phyloP scores from a whole-genome alignment of 2,329 filamentous ascomycete genomes.

The Cylindrodendrum hubeiense region DNA sequence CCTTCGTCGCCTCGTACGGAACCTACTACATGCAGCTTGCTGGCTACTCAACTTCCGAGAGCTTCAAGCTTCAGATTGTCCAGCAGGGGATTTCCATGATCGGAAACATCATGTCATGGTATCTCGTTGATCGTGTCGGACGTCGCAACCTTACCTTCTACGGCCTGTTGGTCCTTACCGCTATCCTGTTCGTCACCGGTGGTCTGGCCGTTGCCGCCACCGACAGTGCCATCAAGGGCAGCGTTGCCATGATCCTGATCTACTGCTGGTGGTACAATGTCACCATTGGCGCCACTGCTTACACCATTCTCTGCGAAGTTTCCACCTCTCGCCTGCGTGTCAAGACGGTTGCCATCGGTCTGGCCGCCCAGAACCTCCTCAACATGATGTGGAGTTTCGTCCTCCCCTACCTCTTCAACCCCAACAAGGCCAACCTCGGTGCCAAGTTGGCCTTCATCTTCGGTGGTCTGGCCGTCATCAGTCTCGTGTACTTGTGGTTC shows the following conservation, averaged over 20 bases:
- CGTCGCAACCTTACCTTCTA: conserved; percentile 52
- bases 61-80: conserved; percentile 54
- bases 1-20: conserved; percentile 52
- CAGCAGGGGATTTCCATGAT: conserved; percentile 54
- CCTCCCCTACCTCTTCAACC: conserved; percentile 33
- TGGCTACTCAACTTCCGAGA: conserved; percentile 51
- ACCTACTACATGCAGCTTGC: conserved; percentile 59
- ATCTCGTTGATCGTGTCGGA: conserved; percentile 52
- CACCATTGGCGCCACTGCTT: conserved; percentile 55
- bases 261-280: conserved; percentile 55
- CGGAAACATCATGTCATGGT: conserved; percentile 56
- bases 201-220: conserved; percentile 47
- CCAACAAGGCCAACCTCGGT: conserved; percentile 30
- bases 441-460: conserved; percentile 34
- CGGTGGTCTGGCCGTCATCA: conserved; percentile 25
- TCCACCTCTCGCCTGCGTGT: conserved; percentile 53
- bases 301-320: conserved; percentile 53
- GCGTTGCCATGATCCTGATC: conserved; percentile 52
- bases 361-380: conserved; percentile 24
- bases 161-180: conserved; percentile 47
- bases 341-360: conserved; percentile 50
- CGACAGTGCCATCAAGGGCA: conserved; percentile 38
- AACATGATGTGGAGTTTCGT: conserved; percentile 34
- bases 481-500: conserved; percentile 30
- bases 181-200: conserved; percentile 53